A percentile compares a stretch with the other conserved stretches of the same genome.
phyloP scores from a whole-genome alignment of 345 rosid species.

The Psidium guajava region DNA sequence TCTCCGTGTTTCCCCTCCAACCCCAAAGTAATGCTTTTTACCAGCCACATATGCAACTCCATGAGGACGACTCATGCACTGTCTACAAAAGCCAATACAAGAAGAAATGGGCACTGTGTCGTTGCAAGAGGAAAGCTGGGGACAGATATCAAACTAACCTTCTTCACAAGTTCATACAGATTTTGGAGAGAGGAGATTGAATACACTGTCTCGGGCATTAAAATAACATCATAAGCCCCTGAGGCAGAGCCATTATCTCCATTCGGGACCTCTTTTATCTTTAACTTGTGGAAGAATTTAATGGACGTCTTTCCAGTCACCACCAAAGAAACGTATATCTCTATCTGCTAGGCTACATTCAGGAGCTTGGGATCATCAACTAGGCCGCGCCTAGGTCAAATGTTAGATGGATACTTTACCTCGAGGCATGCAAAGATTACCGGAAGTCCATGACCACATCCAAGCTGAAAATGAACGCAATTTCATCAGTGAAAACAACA shows the following conservation, averaged over 20 bases:
- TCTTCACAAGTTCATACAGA: slow-evolving; percentile 65
- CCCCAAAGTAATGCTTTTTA: slow-evolving; percentile 91
- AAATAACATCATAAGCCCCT: slow-evolving; percentile 57
- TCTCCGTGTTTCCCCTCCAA: slow-evolving; percentile 87
- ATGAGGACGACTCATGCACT: slow-evolving; percentile 48
- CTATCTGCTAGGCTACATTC: slow-evolving; percentile 1
- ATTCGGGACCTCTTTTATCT: slow-evolving; percentile 14
- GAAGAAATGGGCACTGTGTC: not conserved
- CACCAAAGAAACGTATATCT: slow-evolving; percentile 54
- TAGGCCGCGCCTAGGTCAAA: not conserved
- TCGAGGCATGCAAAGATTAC: slow-evolving; percentile 71
- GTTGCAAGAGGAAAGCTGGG: not conserved
- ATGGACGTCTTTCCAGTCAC: slow-evolving; percentile 80
- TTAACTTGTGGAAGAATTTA: slow-evolving; percentile 40
- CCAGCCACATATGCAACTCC: slow-evolving; percentile 85
- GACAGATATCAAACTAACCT: slow-evolving; percentile 22
- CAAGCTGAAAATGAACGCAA: slow-evolving; percentile 44
- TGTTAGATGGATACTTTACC: slow-evolving; percentile 25
- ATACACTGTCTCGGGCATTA: slow-evolving; percentile 92
- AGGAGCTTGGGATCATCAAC: not conserved
- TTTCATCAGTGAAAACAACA: not conserved
- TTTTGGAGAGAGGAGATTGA: slow-evolving; percentile 53
- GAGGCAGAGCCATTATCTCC: slow-evolving; percentile 1
- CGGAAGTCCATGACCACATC: slow-evolving; percentile 95
- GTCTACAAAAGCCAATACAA: not conserved